phyloP scores from a whole-genome alignment of 495 filamentous ascomycete genomes.

The Cryomyces minteri region DNA sequence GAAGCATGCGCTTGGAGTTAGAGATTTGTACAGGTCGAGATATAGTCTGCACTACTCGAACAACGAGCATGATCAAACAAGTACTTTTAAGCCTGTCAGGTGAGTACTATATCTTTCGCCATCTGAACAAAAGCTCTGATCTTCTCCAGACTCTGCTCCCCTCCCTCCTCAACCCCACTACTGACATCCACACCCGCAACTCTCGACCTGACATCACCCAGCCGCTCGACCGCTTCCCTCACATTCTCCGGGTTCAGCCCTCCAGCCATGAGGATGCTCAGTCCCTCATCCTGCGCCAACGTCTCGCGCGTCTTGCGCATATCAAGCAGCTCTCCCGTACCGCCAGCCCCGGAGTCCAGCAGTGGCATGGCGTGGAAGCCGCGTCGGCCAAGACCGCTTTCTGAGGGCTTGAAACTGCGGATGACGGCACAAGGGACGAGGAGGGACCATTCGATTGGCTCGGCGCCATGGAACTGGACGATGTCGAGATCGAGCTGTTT shows the following conservation, averaged over 20 bases:
- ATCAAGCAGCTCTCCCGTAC: conserved; percentile 61
- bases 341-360: conserved; percentile 70
- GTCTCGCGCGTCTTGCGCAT: conserved; percentile 39
- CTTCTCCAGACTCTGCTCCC: conserved; percentile 62
- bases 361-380: conserved; percentile 73
- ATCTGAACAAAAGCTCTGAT: conserved; percentile 64
- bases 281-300: conserved; percentile 39
- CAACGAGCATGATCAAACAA: too few relatives aligned
- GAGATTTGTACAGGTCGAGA: too few relatives aligned
- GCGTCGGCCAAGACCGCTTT: conserved; percentile 47
- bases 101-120: conserved; percentile 31
- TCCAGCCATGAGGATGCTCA: conserved; percentile 65
- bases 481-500: conserved; percentile 65
- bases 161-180: conserved; percentile 77
- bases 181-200: conserved; percentile 82
- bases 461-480: conserved; percentile 80
- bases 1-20: too few relatives aligned
- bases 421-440: conserved; percentile 84
- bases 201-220: conserved; percentile 34
- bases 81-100: not conserved
- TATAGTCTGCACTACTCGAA: too few relatives aligned
- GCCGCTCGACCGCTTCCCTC: conserved; percentile 32
- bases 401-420: conserved; percentile 54
- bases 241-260: conserved; percentile 68
- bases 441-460: conserved; percentile 79